Conservation (phyloP, 75 land plant genomes). For the Pseudotsuga menziesii region DNA sequence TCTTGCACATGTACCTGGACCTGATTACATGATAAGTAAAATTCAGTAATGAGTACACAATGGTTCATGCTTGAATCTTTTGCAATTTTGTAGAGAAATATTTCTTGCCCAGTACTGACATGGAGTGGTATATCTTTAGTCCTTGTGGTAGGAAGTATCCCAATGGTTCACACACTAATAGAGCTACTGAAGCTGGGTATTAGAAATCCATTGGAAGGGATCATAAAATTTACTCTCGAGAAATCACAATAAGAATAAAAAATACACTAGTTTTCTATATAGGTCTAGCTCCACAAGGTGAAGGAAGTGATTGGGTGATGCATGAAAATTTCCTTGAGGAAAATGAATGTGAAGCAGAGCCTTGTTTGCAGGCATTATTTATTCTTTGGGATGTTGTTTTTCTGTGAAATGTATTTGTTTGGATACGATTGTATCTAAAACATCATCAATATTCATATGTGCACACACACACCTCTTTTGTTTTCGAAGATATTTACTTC, state of each 20-base stretch:
- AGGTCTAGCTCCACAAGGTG: slow-evolving; percentile 11
- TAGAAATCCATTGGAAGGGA: slow-evolving; percentile 6
- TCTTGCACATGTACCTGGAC: not conserved
- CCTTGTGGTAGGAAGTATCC: slow-evolving; percentile 10
- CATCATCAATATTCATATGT: not conserved
- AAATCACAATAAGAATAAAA: not conserved
- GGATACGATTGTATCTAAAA: not conserved
- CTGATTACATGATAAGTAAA: not conserved
- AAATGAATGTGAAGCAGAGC: not conserved
- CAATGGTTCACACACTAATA: not conserved
- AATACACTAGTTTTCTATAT: slow-evolving; percentile 13
- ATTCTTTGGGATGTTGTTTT: not conserved
- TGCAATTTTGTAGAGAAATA: slow-evolving; percentile 4
- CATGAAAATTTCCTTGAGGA: slow-evolving; percentile 9
- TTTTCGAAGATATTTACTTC: not conserved
- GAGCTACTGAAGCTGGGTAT: slow-evolving; percentile 13
- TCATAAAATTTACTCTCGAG: not conserved
- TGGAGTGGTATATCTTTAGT: slow-evolving; percentile 12
- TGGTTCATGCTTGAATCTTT: not conserved
- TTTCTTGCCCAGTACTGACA: not conserved
- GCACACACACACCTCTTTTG: not conserved
- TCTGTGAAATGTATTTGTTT: not conserved
- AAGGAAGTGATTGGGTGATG: slow-evolving; percentile 12
- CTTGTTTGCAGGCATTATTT: slow-evolving; percentile 1
- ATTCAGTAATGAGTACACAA: too few species aligned